These are phyloP conservation scores for Entamoeba invadens DNA, from an alignment of 208 protist species.

Conservation along the genomic window DNA sequence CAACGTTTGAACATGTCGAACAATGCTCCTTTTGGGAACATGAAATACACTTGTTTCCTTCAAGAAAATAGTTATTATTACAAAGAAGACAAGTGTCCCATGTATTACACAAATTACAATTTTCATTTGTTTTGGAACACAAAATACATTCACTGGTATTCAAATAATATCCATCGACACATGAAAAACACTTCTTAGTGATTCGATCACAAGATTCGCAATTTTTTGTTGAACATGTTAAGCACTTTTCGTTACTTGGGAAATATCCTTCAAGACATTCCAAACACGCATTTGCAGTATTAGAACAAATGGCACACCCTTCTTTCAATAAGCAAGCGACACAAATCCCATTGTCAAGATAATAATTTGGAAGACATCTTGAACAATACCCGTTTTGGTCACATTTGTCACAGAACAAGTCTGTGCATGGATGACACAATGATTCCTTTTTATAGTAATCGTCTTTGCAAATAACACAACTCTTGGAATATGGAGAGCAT, in stretches of 20 bases:
- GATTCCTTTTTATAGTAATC: not conserved
- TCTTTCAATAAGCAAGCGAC: not conserved
- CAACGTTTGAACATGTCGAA: not conserved
- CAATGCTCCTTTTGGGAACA: not conserved
- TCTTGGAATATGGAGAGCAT: not conserved
- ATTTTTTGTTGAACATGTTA: not conserved
- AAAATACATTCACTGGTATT: not conserved
- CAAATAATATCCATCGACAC: not conserved
- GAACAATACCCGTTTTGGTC: not conserved
- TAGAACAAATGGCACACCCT: not conserved
- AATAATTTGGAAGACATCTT: not conserved
- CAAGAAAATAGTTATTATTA: not conserved
- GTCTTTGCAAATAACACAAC: not conserved
- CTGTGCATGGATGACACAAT: not conserved
- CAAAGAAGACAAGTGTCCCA: not conserved
- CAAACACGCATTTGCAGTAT: not conserved
- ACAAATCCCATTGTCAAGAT: not conserved
- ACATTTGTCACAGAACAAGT: not conserved
- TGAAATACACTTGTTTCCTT: not conserved
- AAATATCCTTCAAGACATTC: not conserved
- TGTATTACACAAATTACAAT: not conserved
- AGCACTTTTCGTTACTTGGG: not conserved
- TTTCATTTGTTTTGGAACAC: not conserved
- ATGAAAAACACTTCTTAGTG: not conserved
- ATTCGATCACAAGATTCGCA: not conserved